A percentile compares a stretch with the other conserved stretches of the same genome.
Conservation (phyloP, 2,329 filamentous ascomycete species). For the Ophiostoma australiae region DNA sequence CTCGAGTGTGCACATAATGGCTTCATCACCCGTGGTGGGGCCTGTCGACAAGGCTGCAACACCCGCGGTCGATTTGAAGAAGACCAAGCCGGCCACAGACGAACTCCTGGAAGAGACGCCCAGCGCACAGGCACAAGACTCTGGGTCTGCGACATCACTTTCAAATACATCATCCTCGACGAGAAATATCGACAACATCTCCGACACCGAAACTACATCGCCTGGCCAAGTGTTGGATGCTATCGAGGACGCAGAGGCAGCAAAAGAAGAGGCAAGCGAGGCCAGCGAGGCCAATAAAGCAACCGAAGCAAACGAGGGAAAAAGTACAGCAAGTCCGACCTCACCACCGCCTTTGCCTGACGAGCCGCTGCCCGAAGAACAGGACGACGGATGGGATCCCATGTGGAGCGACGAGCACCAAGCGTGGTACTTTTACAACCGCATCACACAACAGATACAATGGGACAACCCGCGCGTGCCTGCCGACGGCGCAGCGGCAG, state of each 20-base stretch:
- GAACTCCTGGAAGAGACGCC: background rate
- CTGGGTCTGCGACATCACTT: background rate
- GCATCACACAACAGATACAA: constrained; percentile 66
- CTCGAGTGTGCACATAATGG: background rate
- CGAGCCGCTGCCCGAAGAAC: constrained; percentile 36
- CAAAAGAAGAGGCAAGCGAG: background rate
- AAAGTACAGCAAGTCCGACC: background rate
- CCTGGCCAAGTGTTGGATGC: background rate
- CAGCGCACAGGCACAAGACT: background rate
- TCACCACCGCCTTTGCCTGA: constrained; percentile 38
- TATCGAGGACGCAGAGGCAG: background rate
- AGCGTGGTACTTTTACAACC: constrained; percentile 79
- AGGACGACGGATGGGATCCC: constrained; percentile 68
- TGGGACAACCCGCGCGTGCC: constrained; percentile 77
- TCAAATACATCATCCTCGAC: constrained; percentile 2
- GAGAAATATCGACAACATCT: background rate
- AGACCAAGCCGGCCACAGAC: background rate
- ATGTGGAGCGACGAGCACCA: constrained; percentile 65
- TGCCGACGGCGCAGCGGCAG: constrained; percentile 18
- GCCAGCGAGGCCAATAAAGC: background rate
- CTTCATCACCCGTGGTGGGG: background rate
- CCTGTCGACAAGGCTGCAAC: background rate
- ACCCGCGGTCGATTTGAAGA: background rate
- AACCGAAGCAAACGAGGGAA: background rate
- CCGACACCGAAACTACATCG: background rate